Percentiles rank a stretch among this genome's conserved stretches.
Evolutionary conservation across 192 early-diverging fungal species (phyloP).

Genomic region (Podila epicladia): DNA sequence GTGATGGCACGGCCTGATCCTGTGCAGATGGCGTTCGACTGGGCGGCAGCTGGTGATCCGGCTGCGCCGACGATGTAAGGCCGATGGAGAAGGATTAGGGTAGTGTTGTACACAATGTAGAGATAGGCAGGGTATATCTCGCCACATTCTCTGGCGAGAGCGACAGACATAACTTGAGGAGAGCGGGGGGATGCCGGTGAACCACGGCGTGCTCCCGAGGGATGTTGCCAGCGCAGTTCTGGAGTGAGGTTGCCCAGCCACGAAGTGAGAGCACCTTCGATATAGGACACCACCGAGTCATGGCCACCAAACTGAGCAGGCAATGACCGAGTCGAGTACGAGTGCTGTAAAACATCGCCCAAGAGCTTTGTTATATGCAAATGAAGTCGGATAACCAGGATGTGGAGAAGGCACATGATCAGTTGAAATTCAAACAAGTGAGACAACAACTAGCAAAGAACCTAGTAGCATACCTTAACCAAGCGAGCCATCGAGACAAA

Average conservation of each 20-base stretch:
- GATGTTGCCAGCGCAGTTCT: slow-evolving; percentile 45
- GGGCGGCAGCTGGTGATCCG: slow-evolving; percentile 37
- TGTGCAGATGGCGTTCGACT: slow-evolving; percentile 50
- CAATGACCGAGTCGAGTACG: slow-evolving; percentile 44
- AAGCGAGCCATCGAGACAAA: slow-evolving; percentile 38
- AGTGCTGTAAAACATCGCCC: slow-evolving; percentile 43
- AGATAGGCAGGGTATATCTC: slow-evolving; percentile 45
- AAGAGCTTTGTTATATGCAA: slow-evolving; percentile 12
- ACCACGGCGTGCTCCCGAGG: slow-evolving; percentile 7
- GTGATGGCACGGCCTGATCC: slow-evolving; percentile 48
- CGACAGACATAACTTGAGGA: slow-evolving; percentile 9
- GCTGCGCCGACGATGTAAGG: slow-evolving; percentile 59
- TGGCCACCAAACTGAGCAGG: slow-evolving; percentile 49
- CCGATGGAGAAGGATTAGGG: slow-evolving; percentile 57
- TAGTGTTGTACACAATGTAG: slow-evolving; percentile 54
- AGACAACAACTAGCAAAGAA: not conserved
- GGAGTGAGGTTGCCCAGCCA: slow-evolving; percentile 45
- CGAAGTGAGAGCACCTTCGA: slow-evolving; percentile 49
- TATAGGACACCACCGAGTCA: slow-evolving; percentile 43
- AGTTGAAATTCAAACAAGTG: not conserved
- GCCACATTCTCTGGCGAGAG: slow-evolving; percentile 15
- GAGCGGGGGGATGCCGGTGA: slow-evolving; percentile 20
- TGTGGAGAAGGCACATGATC: not conserved
- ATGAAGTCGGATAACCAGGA: not conserved
- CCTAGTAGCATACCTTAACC: slow-evolving; percentile 31